Percentiles rank a stretch among this genome's conserved stretches.
Conservation (phyloP, 768 basidiomycete genomes). For the Lyophyllum decastes region DNA sequence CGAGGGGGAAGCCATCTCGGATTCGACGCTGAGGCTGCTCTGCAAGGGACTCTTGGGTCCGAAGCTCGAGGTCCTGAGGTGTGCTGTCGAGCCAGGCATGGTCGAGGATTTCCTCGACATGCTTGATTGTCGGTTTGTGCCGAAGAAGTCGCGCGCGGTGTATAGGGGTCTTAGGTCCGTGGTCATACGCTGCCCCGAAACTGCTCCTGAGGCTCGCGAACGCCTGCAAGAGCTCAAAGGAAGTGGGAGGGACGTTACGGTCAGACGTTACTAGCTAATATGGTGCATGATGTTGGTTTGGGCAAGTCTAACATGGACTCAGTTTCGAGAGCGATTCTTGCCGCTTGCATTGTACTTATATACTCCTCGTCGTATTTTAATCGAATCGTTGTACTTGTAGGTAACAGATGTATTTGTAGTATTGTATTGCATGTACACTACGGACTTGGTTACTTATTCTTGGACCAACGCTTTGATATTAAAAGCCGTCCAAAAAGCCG, state of each 20-base stretch:
- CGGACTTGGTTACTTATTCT: no score
- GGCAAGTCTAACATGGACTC: no score
- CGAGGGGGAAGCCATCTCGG: slow-evolving; percentile 6
- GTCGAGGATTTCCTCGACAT: slow-evolving; percentile 15
- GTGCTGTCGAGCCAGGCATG: slow-evolving; percentile 3
- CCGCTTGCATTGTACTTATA: neutral
- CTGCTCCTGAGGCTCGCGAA: neutral
- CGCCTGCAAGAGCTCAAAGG: slow-evolving; percentile 6
- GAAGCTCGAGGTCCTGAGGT: slow-evolving; percentile 9
- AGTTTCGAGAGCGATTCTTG: no score
- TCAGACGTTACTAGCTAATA: neutral
- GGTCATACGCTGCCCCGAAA: slow-evolving; percentile 7
- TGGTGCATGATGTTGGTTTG: no score
- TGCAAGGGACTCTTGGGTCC: slow-evolving; percentile 3
- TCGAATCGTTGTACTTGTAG: neutral
- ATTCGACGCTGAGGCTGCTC: slow-evolving; percentile 13
- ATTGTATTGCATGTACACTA: neutral
- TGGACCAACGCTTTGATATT: no score
- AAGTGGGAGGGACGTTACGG: slow-evolving; percentile 2
- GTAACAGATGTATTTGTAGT: neutral
- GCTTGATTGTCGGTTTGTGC: slow-evolving; percentile 14
- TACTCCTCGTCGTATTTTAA: neutral
- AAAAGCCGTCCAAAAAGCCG: slow-evolving; percentile 26
- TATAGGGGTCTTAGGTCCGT: slow-evolving; percentile 12
- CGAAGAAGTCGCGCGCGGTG: neutral